A percentile compares a stretch with the other conserved stretches of the same genome.
These are phyloP conservation scores for Pseudonectria foliicola DNA, from an alignment of 2,329 filamentous ascomycete species.

Conservation along the genomic window DNA sequence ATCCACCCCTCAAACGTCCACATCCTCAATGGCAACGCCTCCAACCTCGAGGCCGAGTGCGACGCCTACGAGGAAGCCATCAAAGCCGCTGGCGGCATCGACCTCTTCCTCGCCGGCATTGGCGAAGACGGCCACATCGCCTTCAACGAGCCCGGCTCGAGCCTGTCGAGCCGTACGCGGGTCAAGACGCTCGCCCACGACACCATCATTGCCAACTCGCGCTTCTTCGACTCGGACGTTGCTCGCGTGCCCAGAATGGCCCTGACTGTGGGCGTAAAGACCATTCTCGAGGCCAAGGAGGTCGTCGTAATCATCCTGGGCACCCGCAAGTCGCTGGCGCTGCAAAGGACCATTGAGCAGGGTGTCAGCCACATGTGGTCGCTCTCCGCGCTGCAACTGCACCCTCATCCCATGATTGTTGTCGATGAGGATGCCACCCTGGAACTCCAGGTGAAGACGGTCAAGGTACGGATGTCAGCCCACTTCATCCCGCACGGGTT, in stretches of 20 bases:
- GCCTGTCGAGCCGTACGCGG: constrained; percentile 66
- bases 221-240: constrained; percentile 74
- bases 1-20: constrained; percentile 76
- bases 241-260: constrained; percentile 72
- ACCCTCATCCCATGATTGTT: constrained; percentile 74
- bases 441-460: constrained; percentile 67
- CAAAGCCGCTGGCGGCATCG: constrained; percentile 66
- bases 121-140: constrained; percentile 83
- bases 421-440: constrained; percentile 74
- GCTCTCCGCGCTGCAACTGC: constrained; percentile 70
- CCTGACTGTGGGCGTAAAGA: constrained; percentile 77
- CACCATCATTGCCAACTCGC: constrained; percentile 76
- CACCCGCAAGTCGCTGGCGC: constrained; percentile 70
- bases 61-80: constrained; percentile 75
- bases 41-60: constrained; percentile 69
- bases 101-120: constrained; percentile 79
- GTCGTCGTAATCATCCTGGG: constrained; percentile 79
- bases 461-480: constrained; percentile 54
- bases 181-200: constrained; percentile 85
- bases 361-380: constrained; percentile 91
- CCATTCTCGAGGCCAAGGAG: constrained; percentile 72
- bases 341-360: constrained; percentile 75
- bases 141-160: constrained; percentile 84
- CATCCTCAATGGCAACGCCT: constrained; percentile 74
- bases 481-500: too few relatives aligned